phyloP scores from a whole-genome alignment of 2,329 filamentous ascomycete species.

The Rutstroemia sp. region DNA sequence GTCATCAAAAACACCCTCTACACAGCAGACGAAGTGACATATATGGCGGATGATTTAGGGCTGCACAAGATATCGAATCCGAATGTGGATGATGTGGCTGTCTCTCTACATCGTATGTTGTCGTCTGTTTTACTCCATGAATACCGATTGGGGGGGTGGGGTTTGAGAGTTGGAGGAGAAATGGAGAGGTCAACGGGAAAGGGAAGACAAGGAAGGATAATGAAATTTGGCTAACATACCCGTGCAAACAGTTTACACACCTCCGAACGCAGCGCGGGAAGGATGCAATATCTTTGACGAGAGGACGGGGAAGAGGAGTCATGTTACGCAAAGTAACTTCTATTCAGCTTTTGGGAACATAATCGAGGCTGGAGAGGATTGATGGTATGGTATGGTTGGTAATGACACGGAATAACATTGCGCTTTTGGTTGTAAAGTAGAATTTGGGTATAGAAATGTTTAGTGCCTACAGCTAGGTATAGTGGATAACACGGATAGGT shows the following conservation, averaged over 20 bases:
- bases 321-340: conserved; percentile 64
- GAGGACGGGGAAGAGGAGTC: conserved; percentile 64
- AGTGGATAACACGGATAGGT: too few relatives aligned
- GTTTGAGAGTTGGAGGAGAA: too few relatives aligned
- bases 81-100: conserved; percentile 62
- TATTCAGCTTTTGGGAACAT: conserved; percentile 53
- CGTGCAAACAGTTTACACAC: conserved; percentile 59
- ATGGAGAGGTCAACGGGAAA: background rate
- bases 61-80: conserved; percentile 77
- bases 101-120: conserved; percentile 72
- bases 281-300: conserved; percentile 80
- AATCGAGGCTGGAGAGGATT: background rate
- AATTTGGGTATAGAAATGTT: too few relatives aligned
- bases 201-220: background rate
- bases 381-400: background rate
- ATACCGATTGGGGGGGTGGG: too few relatives aligned
- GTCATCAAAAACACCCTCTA: conserved; percentile 63
- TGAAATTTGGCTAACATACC: background rate
- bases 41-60: conserved; percentile 87
- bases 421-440: too few relatives aligned
- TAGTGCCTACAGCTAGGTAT: too few relatives aligned
- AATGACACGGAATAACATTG: too few relatives aligned
- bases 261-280: conserved; percentile 76
- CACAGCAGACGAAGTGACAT: conserved; percentile 67
- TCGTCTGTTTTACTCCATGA: conserved; percentile 11